Evolutionary conservation across 305 asterid genomes (phyloP), one percentile per base, ranked within the genome.

Genomic region (Rubia tinctorum): DNA sequence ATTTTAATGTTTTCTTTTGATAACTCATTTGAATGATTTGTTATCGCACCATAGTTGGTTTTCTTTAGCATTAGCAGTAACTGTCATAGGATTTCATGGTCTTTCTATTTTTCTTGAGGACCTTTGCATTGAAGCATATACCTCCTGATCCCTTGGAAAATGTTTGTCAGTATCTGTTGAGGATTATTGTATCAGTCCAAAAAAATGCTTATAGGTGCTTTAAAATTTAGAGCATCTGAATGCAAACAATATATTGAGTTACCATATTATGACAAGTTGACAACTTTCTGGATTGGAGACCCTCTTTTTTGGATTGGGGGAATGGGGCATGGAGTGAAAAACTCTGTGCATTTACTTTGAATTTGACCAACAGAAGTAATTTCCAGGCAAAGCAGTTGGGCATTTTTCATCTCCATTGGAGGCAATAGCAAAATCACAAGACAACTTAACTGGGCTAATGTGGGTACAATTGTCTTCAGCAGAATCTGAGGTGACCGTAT

Each of bases 341-440:
- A 25, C 22, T 5, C 49, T 25, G 15, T 55, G 15, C 39, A 34
- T 51, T 71, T 62, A 55, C 43, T 72, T 60, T 68, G 47, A 17
- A 43, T 37, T 61, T 49, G 53, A 66, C 63, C 79, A 55, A 73
- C 71, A 71, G 49, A 76, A 77, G 85, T 73, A 64, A 77, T 74
- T 81, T 82, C 78, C 89, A 92, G 99, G 90, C 76, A 86, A 83
- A 47, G 82, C 84, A 74, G 81, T 92, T 85, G 96, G 99, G 77
- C 80, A 77, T 80, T 88, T 75, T 78, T 85, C 88, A 60, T 82
- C 89, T 81, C 81, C 94, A 51, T 75, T 94, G 83, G 86, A 82
- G 75, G 84, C 84, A 80, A 80, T 92, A 80, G 66, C 75, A 69
- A 81, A 70, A 64, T 71, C 82, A 81, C 86, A 80, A 76, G 87